Base-by-base conservation (phyloP, 2,329 filamentous ascomycete species). In the Penicillium sp. region DNA sequence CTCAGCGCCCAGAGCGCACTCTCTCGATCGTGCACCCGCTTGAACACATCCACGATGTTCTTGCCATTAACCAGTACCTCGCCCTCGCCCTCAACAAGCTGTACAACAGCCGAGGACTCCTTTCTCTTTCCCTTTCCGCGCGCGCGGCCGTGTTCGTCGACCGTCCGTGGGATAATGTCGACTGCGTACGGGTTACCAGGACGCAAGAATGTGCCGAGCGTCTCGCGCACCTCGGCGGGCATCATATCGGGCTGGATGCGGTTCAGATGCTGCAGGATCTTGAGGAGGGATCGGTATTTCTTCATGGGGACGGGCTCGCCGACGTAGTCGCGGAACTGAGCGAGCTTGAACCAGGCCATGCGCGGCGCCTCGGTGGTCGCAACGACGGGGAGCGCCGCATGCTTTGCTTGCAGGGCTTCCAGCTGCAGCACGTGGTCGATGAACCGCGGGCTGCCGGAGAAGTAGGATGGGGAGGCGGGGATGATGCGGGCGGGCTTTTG, bases 1-100 rank as follows among this genome's bases (percentile, higher is more conserved):
- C 92, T 91, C 67, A 99, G 76, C 7, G 93, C 86, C 93, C 93
- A 99, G 4, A 96, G 78, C 2, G 90, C 93, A 69, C 91, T 97
- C 78, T 97, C 94, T 40, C 94, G 86, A 74, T 99, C 93, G 71
- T 99, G 93, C 47, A 97, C 76, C 34, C 94, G 86, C 32, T 87
- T 89, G 72, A 99, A 99, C 19, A 84, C 86, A 47, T 94, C 84
- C 47, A 82, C 83, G 53, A 99, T 78, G n/a, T 83, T 84, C 77
- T 91, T 93, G 58, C 92, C 92, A 71, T 99, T 99, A 72, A 99
- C 80, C 63, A 95, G 73, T 13, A 95, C 85, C 75, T 97, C 89
- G 13, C 94, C 95, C 10, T 89, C 91, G 6, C 94, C 94, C 76
- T 97, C 93, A 4, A 99, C 91, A 19, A 99, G 78, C 78, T 86